Evolutionary conservation across 441 rosid genomes (phyloP), one percentile per base, ranked within the genome.

Genomic region (Mallotus japonicus): DNA sequence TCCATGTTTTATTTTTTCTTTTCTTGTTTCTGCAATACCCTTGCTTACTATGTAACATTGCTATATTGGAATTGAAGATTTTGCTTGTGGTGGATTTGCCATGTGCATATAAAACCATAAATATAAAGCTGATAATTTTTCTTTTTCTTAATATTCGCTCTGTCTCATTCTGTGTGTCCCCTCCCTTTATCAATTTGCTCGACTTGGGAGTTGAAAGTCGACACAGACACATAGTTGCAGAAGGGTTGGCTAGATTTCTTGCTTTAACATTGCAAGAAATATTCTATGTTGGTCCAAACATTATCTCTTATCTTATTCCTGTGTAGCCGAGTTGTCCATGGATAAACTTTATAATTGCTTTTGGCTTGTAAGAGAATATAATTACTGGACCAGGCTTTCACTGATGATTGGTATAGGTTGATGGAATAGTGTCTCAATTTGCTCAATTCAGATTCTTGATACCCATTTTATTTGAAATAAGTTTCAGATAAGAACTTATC

Each of bases 361-460:
- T 61, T 32, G n/a, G 2, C 12, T 37, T 13, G 19, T 6, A 47
- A 65, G 49, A 34, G 62, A 17, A 49, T 17, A 13, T 53, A 51
- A 71, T 15, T 53, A 11, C 12, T 49, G 60, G 56, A 44, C 55
- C 53, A 69, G 19, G 58, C 42, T 50, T 71, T 16, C 34, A 62
- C 22, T 34, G 12, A 58, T 37, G 55, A 5, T 63, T 17, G 67
- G 5, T 2, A 58, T 57, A 20, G 61, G 0, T 2, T 1, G 13
- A 15, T 44, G 14, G 37, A 12, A 14, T 14, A 47, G 69, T n/a
- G 1, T 13, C 69, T 8, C 20, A 11, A 22, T 53, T 3, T 67
- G 60, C 20, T 37, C 15, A 34, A 5, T 68, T 56, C 9, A 17
- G 49, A 67, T 67, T 67, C 61, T 40, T 37, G 34, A 20, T 16